Evolutionary conservation across 305 asterid species (phyloP), one percentile per base, ranked within the genome.

Genomic region (Stenogyne calaminthoides): DNA sequence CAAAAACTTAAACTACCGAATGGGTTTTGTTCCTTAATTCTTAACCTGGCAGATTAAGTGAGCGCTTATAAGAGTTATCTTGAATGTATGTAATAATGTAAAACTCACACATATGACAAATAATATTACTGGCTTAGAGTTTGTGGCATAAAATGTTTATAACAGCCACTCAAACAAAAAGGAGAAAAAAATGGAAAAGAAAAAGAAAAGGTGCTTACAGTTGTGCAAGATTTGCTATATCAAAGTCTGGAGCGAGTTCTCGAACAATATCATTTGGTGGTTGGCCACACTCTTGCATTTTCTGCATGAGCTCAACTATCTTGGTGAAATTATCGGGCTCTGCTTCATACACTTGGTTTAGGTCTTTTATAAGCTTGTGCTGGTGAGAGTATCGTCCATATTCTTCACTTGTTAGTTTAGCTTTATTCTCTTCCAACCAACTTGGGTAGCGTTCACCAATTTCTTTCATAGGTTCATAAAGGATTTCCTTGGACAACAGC

Each of bases 201-300:
- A 54, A 54, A 58, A 32, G 44, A 9, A 9, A 19, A 81, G 59
- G 32, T 56, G 82, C 98, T 92, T 77, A 95, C 97, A 92, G 63
- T 58, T 89, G 97, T 70, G 96, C 97, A 52, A 92, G 83, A 78
- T 46, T 84, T 36, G 97, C 87, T 39, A 95, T 59, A 83, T 92
- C 96, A 55, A 89, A 87, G 25, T 87, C 98, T 6, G 99, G 98
- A 70, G 95, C 89, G 15, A 95, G 87, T 87, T 95, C 93, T 76
- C 83, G 88, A 69, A 95, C 96, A 22, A 95, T 92, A 71, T 95
- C 99, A 63, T 83, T 88, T 10, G 98, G 98, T 3, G 98, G 99
- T 82, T 92, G 99, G 51, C 99, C 98, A 80, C 99, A 92, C 60
- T 90, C 98, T 84, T 95, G 98, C 98, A 95, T 92, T 82, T 95